Conservation (phyloP, 345 rosid genomes). For the Eucalyptus curtisii region DNA sequence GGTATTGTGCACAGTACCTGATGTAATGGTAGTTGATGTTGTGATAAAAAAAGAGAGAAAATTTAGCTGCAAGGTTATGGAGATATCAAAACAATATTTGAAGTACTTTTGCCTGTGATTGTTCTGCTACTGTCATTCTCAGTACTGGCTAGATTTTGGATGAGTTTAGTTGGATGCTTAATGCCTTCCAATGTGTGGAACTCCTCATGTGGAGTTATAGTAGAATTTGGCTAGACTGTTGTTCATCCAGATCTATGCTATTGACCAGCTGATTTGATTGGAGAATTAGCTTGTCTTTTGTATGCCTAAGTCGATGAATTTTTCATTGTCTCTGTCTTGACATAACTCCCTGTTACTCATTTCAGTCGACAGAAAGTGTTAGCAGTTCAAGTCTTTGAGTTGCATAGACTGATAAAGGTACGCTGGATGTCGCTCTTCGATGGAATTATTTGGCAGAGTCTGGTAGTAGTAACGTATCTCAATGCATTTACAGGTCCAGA, state of each 20-base stretch:
- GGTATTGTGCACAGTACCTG: neutral
- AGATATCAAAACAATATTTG: neutral
- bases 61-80: neutral
- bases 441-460: neutral
- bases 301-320: neutral
- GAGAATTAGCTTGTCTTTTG: neutral
- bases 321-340: constrained; percentile 2
- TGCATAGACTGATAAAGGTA: constrained; percentile 92
- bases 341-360: constrained; percentile 16
- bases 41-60: neutral
- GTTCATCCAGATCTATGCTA: neutral
- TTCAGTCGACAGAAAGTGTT: constrained; percentile 90
- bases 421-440: neutral
- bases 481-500: constrained; percentile 47
- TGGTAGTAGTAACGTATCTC: neutral
- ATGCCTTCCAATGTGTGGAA: neutral
- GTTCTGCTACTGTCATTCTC: neutral
- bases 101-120: neutral
- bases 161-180: neutral
- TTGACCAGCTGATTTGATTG: neutral
- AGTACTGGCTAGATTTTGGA: neutral
- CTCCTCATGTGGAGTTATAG: too few species aligned
- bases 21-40: neutral
- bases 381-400: constrained; percentile 82
- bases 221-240: too few species aligned